phyloP scores from a whole-genome alignment of 768 basidiomycete species.

The Stropharia rugosoannulata region DNA sequence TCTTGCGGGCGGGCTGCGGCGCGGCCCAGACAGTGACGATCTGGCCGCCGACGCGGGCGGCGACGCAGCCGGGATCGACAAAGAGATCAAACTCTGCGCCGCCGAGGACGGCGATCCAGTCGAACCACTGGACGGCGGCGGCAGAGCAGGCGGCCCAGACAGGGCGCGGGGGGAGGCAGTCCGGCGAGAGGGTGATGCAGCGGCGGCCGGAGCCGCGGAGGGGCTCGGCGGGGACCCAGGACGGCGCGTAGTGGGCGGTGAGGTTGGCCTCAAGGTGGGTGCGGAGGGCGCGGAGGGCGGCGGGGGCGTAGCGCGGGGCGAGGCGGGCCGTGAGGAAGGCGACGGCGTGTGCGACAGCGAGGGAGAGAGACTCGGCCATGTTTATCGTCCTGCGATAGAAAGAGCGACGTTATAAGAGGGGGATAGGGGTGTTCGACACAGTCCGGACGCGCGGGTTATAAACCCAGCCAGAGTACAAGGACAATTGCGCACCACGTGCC shows the following conservation, averaged over 20 bases:
- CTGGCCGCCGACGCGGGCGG: slow-evolving; percentile 54
- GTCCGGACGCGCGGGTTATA: slow-evolving; percentile 11
- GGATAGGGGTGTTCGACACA: slow-evolving; percentile 25
- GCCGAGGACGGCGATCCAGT: slow-evolving; percentile 75
- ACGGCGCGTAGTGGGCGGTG: slow-evolving; percentile 62
- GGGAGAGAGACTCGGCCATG: slow-evolving; percentile 50
- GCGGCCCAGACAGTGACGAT: slow-evolving; percentile 68
- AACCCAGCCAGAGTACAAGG: slow-evolving; percentile 16
- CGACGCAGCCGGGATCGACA: slow-evolving; percentile 78
- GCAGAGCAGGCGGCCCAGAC: slow-evolving; percentile 71
- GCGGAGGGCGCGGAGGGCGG: slow-evolving; percentile 68
- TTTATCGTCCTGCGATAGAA: slow-evolving; percentile 66
- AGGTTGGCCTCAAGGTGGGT: slow-evolving; percentile 73
- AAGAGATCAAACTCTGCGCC: slow-evolving; percentile 75
- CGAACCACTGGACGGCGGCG: slow-evolving; percentile 74
- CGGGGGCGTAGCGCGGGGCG: slow-evolving; percentile 52
- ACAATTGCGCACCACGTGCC: slow-evolving; percentile 13
- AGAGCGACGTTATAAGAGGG: slow-evolving; percentile 28
- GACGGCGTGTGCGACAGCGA: slow-evolving; percentile 73
- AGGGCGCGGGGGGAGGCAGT: slow-evolving; percentile 66
- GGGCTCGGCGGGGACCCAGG: slow-evolving; percentile 66
- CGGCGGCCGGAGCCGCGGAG: slow-evolving; percentile 69
- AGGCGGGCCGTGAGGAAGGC: slow-evolving; percentile 72
- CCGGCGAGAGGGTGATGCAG: slow-evolving; percentile 71
- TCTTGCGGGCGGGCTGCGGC: slow-evolving; percentile 39